Evolutionary conservation across 257 asterid species (phyloP).

Genomic region (Nicotiana undulata): DNA sequence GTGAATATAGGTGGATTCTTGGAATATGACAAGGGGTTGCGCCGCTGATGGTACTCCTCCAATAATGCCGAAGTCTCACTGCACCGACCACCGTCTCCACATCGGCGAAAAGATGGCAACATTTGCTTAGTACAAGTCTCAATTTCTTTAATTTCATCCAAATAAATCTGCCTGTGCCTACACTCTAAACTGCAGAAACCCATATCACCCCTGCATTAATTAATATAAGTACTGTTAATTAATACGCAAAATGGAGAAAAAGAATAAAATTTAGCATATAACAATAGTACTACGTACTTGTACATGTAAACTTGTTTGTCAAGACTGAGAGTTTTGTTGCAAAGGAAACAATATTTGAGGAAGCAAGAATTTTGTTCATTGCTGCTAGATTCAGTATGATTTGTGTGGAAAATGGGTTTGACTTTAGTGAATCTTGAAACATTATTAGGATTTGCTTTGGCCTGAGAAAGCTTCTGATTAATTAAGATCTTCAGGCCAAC

Average conservation of each 20-base stretch:
- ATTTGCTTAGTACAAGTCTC: slow-evolving; percentile 33
- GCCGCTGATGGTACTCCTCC: slow-evolving; percentile 28
- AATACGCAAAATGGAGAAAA: too few species aligned
- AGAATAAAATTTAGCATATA: neutral
- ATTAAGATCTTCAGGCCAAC: slow-evolving; percentile 2
- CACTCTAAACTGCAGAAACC: slow-evolving; percentile 73
- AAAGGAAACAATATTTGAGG: slow-evolving; percentile 25
- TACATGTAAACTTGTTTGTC: slow-evolving; percentile 37
- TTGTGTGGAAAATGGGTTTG: neutral
- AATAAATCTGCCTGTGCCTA: slow-evolving; percentile 54
- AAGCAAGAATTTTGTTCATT: slow-evolving; percentile 2
- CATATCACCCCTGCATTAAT: slow-evolving; percentile 50
- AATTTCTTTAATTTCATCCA: slow-evolving; percentile 50
- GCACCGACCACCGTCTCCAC: slow-evolving; percentile 21
- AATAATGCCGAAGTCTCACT: slow-evolving; percentile 24
- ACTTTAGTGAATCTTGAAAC: slow-evolving; percentile 5
- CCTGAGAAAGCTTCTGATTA: neutral
- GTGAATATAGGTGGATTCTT: slow-evolving; percentile 24
- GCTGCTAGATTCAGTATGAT: neutral
- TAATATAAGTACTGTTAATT: neutral
- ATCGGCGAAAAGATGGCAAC: slow-evolving; percentile 28
- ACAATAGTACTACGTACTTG: neutral
- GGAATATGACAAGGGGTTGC: slow-evolving; percentile 16
- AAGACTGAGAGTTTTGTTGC: slow-evolving; percentile 17
- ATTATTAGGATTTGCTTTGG: neutral